Evolutionary conservation across 768 basidiomycete genomes (phyloP).

Genomic region (Pisolithus microcarpus): DNA sequence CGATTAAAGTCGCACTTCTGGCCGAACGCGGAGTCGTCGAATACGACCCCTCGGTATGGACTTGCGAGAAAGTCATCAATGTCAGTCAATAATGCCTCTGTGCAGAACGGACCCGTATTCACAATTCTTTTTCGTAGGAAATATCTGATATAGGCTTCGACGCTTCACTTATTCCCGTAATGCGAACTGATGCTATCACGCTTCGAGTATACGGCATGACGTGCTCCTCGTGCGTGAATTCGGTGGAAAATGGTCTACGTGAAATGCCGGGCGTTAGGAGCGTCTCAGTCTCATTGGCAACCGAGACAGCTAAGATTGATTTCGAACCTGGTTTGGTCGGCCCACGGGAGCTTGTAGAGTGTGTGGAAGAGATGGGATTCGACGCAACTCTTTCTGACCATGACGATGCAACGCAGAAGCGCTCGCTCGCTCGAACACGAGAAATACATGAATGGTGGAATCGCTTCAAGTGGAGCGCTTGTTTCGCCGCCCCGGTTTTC

Average conservation of each 20-base stretch:
- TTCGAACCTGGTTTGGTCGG: slow-evolving; percentile 71
- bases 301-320: slow-evolving; percentile 65
- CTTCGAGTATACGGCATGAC: slow-evolving; percentile 91
- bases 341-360: slow-evolving; percentile 83
- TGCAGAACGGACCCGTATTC: not conserved
- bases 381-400: slow-evolving; percentile 82
- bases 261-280: slow-evolving; percentile 65
- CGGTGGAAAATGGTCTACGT: slow-evolving; percentile 65
- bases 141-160: slow-evolving; percentile 92
- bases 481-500: slow-evolving; percentile 92
- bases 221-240: slow-evolving; percentile 71
- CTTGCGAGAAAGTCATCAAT: slow-evolving; percentile 65
- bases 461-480: slow-evolving; percentile 65
- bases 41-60: slow-evolving; percentile 82
- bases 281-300: slow-evolving; percentile 68
- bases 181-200: slow-evolving; percentile 58
- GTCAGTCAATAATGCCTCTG: slow-evolving; percentile 30
- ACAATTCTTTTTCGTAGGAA: slow-evolving; percentile 48
- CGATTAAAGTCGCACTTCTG: slow-evolving; percentile 91
- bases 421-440: slow-evolving; percentile 79
- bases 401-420: slow-evolving; percentile 74
- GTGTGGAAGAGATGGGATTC: slow-evolving; percentile 83
- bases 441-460: slow-evolving; percentile 87
- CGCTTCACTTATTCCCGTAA: slow-evolving; percentile 64
- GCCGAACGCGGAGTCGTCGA: slow-evolving; percentile 91